Conservation (phyloP, 805 yeast genomes). For the Pichia occidentalis region DNA sequence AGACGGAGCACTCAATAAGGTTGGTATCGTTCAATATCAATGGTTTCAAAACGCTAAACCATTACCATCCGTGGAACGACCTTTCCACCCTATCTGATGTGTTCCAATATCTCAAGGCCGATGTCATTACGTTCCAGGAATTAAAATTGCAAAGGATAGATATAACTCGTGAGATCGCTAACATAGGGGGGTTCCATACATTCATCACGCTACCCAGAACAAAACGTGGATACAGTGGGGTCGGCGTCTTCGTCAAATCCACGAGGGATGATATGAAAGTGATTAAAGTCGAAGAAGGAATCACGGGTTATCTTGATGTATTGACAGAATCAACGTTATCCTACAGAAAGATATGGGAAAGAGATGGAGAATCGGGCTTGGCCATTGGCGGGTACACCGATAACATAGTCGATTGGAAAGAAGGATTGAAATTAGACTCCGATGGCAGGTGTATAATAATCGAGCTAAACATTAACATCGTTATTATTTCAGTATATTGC, state of each 20-base stretch:
- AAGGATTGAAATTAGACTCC: slow-evolving; percentile 47
- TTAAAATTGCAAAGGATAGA: slow-evolving; percentile 57
- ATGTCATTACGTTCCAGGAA: slow-evolving; percentile 83
- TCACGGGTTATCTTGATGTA: slow-evolving; percentile 56
- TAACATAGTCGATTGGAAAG: slow-evolving; percentile 29
- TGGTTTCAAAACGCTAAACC: slow-evolving; percentile 72
- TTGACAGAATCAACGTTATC: slow-evolving; percentile 12
- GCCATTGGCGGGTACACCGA: slow-evolving; percentile 71
- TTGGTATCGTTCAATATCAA: slow-evolving; percentile 68
- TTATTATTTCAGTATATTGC: slow-evolving; percentile 68
- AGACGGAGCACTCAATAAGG: slow-evolving; percentile 14
- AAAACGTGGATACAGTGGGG: slow-evolving; percentile 88
- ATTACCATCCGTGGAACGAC: slow-evolving; percentile 79
- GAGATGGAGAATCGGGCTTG: slow-evolving; percentile 6
- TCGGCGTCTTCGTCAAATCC: slow-evolving; percentile 67
- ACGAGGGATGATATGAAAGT: slow-evolving; percentile 43
- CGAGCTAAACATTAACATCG: slow-evolving; percentile 59
- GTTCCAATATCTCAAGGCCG: slow-evolving; percentile 55
- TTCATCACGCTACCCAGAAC: slow-evolving; percentile 61
- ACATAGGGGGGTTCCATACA: slow-evolving; percentile 51
- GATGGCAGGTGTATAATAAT: slow-evolving; percentile 80
- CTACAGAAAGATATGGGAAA: slow-evolving; percentile 24
- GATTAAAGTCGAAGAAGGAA: slow-evolving; percentile 80
- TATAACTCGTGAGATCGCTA: slow-evolving; percentile 30
- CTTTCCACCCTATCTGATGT: slow-evolving; percentile 35